These are phyloP conservation scores for Cornus controversa DNA, from an alignment of 148 eudicot genomes.

Conservation along the genomic window DNA sequence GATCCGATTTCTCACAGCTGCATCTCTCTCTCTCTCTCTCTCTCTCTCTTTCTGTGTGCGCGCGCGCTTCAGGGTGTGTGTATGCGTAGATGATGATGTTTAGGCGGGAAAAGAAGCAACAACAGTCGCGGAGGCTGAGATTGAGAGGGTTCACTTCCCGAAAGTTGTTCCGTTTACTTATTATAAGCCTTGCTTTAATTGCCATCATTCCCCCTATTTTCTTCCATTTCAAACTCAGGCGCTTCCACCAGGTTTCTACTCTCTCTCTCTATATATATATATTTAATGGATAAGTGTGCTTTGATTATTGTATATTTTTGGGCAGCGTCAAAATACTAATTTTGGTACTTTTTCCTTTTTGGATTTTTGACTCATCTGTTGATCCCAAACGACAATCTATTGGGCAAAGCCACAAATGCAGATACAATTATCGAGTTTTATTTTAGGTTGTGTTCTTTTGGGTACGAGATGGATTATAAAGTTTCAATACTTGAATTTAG, in stretches of 20 bases:
- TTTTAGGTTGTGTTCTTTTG: too few species aligned
- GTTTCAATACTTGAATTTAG: neutral
- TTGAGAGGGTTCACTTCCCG: conserved; percentile 19
- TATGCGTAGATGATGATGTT: conserved; percentile 25
- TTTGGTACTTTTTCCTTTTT: too few species aligned
- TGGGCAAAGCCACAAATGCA: too few species aligned
- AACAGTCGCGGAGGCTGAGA: conserved; percentile 19
- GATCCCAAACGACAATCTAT: too few species aligned
- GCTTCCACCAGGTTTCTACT: conserved; percentile 40
- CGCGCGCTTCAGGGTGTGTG: neutral
- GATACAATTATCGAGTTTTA: too few species aligned
- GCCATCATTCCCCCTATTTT: conserved; percentile 55
- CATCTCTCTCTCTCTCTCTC: neutral
- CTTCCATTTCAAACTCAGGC: conserved; percentile 58
- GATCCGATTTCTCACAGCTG: neutral
- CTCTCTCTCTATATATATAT: neutral
- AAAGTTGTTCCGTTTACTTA: conserved; percentile 31
- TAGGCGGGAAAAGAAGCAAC: conserved; percentile 30
- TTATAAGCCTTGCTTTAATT: conserved; percentile 42
- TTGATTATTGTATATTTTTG: too few species aligned
- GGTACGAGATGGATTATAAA: too few species aligned
- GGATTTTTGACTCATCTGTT: too few species aligned
- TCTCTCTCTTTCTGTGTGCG: neutral
- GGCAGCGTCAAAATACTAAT: too few species aligned
- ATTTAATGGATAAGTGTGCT: too few species aligned